Evolutionary conservation across 805 yeast species (phyloP).

Genomic region (Phaffomyces antillensis): DNA sequence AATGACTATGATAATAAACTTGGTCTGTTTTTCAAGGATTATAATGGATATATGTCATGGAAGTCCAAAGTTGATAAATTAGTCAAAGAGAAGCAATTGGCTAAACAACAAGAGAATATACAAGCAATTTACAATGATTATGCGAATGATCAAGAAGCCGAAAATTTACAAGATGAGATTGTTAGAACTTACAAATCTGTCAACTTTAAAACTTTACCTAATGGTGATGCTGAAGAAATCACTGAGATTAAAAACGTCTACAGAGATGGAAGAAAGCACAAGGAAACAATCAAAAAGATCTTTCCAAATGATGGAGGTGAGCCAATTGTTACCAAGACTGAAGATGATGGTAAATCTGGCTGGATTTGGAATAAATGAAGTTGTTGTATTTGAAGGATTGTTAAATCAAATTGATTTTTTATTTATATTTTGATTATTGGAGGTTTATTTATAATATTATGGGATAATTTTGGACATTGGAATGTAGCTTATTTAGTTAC

Average conservation of each 20-base stretch:
- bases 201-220: constrained; percentile 29
- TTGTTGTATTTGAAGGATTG: neutral
- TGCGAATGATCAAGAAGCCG: constrained; percentile 16
- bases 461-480: too few relatives aligned
- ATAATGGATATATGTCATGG: constrained; percentile 64
- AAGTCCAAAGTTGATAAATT: constrained; percentile 44
- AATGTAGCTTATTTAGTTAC: too few relatives aligned
- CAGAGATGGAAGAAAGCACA: constrained; percentile 36
- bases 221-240: constrained; percentile 37
- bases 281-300: constrained; percentile 31
- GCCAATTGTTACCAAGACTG: constrained; percentile 20
- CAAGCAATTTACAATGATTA: constrained; percentile 20
- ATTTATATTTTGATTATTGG: neutral
- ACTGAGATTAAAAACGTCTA: constrained; percentile 30
- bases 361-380: constrained; percentile 19
- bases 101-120: constrained; percentile 11
- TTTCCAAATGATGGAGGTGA: constrained; percentile 31
- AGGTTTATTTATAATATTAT: too few relatives aligned
- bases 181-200: constrained; percentile 34
- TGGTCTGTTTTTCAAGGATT: constrained; percentile 59
- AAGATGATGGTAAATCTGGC: constrained; percentile 2
- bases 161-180: constrained; percentile 16
- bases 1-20: constrained; percentile 34
- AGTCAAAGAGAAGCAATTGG: constrained; percentile 31
- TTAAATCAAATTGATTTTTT: neutral